Evolutionary conservation across 2,329 filamentous ascomycete species (phyloP).

Genomic region (Elsinoe batatas): DNA sequence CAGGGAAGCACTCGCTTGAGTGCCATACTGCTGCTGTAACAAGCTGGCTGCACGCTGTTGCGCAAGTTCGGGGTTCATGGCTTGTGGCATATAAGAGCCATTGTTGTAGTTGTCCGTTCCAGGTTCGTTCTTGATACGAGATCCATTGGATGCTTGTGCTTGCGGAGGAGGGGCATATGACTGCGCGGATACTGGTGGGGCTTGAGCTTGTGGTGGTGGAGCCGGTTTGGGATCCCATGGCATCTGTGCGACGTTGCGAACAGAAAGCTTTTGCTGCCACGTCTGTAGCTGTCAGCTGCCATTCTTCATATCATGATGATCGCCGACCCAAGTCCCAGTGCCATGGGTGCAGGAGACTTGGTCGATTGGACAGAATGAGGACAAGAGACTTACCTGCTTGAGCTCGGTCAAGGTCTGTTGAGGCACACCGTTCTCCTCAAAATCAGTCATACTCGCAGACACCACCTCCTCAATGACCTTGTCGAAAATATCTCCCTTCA

Average conservation of each 20-base stretch:
- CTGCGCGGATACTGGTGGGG: slow-evolving; percentile 18
- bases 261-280: slow-evolving; percentile 87
- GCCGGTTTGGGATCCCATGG: slow-evolving; percentile 90
- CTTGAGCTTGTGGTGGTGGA: slow-evolving; percentile 35
- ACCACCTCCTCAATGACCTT: slow-evolving; percentile 74
- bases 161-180: slow-evolving; percentile 30
- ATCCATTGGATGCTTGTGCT: slow-evolving; percentile 23
- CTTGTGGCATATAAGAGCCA: slow-evolving; percentile 17
- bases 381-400: slow-evolving; percentile 55
- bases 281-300: slow-evolving; percentile 45
- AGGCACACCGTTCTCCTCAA: slow-evolving; percentile 91
- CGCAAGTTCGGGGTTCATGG: slow-evolving; percentile 37
- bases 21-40: slow-evolving; percentile 50
- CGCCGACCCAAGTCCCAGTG: background rate
- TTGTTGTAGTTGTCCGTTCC: slow-evolving; percentile 26
- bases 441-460: slow-evolving; percentile 68
- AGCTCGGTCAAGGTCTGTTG: slow-evolving; percentile 78
- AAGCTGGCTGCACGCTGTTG: slow-evolving; percentile 45
- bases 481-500: slow-evolving; percentile 67
- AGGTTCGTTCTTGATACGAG: slow-evolving; percentile 46
- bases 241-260: slow-evolving; percentile 74
- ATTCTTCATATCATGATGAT: background rate
- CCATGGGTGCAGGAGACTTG: background rate
- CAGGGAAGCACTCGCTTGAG: slow-evolving; percentile 56
- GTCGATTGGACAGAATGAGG: background rate